A percentile compares a stretch with the other conserved stretches of the same genome.
These are phyloP conservation scores for Penicillium sp. DNA, from an alignment of 2,329 filamentous ascomycete genomes.

Conservation along the genomic window DNA sequence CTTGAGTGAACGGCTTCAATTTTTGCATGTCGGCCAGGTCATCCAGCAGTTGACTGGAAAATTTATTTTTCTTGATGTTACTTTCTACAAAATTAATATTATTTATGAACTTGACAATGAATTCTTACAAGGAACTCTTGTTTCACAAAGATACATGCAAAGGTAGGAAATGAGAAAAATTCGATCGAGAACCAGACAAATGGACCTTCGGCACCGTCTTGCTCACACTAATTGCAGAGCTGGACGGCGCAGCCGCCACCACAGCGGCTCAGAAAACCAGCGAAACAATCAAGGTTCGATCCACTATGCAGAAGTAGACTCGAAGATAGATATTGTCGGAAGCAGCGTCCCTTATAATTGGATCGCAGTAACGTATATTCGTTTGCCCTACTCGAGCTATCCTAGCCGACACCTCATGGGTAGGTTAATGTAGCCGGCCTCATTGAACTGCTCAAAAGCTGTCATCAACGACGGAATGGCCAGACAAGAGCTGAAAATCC, in stretches of 20 bases:
- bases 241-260: slow-evolving; percentile 16
- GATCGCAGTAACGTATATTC: background rate
- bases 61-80: slow-evolving; percentile 58
- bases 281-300: slow-evolving; percentile 13
- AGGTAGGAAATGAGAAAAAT: slow-evolving; percentile 58
- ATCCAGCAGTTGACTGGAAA: slow-evolving; percentile 63
- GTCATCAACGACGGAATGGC: background rate
- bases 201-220: slow-evolving; percentile 22
- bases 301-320: background rate
- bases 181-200: slow-evolving; percentile 60
- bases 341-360: background rate
- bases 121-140: no score
- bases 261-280: slow-evolving; percentile 16
- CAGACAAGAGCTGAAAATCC: background rate
- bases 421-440: slow-evolving; percentile 14
- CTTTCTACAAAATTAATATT: slow-evolving; percentile 55
- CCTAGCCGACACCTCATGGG: background rate
- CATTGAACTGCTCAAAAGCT: slow-evolving; percentile 19
- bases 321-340: background rate
- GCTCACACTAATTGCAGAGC: slow-evolving; percentile 14
- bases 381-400: background rate
- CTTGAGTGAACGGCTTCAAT: slow-evolving; percentile 62
- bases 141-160: slow-evolving; percentile 42
- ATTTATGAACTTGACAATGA: no score
- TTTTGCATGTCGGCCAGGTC: slow-evolving; percentile 60